Evolutionary conservation across 495 filamentous ascomycete species (phyloP).

Genomic region (Aspergillus olivimuriae): DNA sequence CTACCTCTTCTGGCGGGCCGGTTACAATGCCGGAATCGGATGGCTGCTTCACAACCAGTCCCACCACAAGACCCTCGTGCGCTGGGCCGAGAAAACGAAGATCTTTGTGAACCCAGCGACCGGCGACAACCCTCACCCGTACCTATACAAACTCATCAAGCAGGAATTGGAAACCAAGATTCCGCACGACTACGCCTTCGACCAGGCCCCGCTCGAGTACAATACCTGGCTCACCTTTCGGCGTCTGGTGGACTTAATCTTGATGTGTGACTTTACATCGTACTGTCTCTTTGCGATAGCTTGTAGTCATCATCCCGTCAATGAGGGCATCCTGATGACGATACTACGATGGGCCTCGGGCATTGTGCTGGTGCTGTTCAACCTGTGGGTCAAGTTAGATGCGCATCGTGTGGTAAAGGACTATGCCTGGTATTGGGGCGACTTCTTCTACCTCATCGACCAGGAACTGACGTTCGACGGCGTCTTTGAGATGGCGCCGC

Average conservation of each 20-base stretch:
- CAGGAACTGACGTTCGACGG: constrained; percentile 97
- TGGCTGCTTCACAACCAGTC: constrained; percentile 86
- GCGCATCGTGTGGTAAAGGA: constrained; percentile 98
- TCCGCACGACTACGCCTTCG: constrained; percentile 87
- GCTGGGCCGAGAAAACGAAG: constrained; percentile 78
- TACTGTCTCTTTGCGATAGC: constrained; percentile 94
- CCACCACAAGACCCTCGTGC: constrained; percentile 73
- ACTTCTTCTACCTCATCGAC: constrained; percentile 98
- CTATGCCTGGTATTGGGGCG: constrained; percentile 99
- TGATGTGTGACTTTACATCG: constrained; percentile 97
- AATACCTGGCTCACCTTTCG: constrained; percentile 98
- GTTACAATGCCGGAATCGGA: constrained; percentile 92
- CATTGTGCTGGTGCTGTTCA: constrained; percentile 78
- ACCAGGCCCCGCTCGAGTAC: constrained; percentile 90
- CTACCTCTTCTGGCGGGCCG: constrained; percentile 87
- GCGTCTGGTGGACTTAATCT: constrained; percentile 86
- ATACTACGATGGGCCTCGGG: constrained; percentile 75
- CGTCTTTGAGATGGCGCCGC: constrained; percentile 97
- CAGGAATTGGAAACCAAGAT: constrained; percentile 91
- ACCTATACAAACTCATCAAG: constrained; percentile 76
- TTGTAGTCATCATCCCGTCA: constrained; percentile 66
- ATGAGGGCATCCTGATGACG: constrained; percentile 64
- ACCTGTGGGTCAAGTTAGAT: constrained; percentile 98
- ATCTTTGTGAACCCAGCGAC: constrained; percentile 80
- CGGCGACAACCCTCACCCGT: constrained; percentile 74